Evolutionary conservation across 495 filamentous ascomycete genomes (phyloP).

Genomic region (Penicillium crystallinum): DNA sequence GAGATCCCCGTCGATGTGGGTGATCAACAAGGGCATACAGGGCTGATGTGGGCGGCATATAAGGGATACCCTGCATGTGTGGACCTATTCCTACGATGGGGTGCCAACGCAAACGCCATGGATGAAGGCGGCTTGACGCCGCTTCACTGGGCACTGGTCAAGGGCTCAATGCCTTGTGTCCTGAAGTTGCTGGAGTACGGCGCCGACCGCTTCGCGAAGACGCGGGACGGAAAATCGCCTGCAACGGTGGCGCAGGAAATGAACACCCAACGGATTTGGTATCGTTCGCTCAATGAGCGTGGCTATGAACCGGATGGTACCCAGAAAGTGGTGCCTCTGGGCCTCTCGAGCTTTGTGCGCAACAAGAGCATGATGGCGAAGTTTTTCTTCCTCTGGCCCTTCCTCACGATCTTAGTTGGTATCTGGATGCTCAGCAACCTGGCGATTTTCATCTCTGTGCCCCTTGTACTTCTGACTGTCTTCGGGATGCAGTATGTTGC

Average conservation of each 20-base stretch:
- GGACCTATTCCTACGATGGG: slow-evolving; percentile 91
- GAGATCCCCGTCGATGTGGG: slow-evolving; percentile 87
- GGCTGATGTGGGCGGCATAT: slow-evolving; percentile 97
- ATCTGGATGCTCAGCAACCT: slow-evolving; percentile 69
- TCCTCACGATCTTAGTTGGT: slow-evolving; percentile 63
- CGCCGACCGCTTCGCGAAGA: slow-evolving; percentile 83
- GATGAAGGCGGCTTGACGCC: slow-evolving; percentile 92
- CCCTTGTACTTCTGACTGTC: slow-evolving; percentile 56
- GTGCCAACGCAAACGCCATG: slow-evolving; percentile 81
- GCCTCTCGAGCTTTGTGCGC: slow-evolving; percentile 52
- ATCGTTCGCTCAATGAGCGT: slow-evolving; percentile 74
- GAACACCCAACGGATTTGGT: slow-evolving; percentile 77
- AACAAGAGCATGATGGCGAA: slow-evolving; percentile 75
- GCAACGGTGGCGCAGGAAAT: slow-evolving; percentile 81
- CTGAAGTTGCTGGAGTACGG: slow-evolving; percentile 92
- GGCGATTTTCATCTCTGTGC: slow-evolving; percentile 69
- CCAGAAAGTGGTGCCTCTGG: slow-evolving; percentile 50
- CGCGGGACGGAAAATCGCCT: slow-evolving; percentile 81
- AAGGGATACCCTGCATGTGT: slow-evolving; percentile 90
- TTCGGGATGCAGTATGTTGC: slow-evolving; percentile 76
- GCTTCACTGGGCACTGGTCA: slow-evolving; percentile 94
- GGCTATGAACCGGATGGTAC: slow-evolving; percentile 79
- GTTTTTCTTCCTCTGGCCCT: slow-evolving; percentile 90
- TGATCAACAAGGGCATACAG: slow-evolving; percentile 85
- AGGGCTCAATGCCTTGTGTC: slow-evolving; percentile 79